These are phyloP conservation scores for Botryobasidium botryosum DNA, from an alignment of 768 basidiomycete species.

Conservation along the genomic window DNA sequence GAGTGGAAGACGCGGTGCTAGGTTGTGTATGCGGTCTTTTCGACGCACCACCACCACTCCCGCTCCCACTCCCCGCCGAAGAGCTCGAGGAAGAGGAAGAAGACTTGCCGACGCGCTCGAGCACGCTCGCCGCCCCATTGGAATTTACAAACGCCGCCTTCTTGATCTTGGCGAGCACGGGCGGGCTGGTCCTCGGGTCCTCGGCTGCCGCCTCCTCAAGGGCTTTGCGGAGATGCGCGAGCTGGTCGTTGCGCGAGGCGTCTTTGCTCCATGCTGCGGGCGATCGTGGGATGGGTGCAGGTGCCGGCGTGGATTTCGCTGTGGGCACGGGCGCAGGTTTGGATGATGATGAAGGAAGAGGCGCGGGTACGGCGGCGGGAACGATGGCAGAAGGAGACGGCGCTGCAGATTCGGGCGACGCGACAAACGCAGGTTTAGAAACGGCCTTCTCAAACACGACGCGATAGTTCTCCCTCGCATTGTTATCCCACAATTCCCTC, in stretches of 20 bases:
- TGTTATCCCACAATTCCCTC: conserved; percentile 92
- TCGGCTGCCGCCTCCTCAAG: conserved; percentile 33
- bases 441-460: conserved; percentile 38
- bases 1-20: too few species aligned
- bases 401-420: too few species aligned
- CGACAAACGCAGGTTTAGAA: too few species aligned
- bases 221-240: conserved; percentile 45
- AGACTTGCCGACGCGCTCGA: conserved; percentile 2
- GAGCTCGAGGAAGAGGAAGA: too few species aligned
- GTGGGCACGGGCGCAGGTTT: background rate
- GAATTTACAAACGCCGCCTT: conserved; percentile 1
- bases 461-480: conserved; percentile 58
- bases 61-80: too few species aligned
- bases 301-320: background rate
- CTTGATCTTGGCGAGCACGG: background rate
- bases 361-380: too few species aligned
- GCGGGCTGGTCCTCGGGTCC: background rate
- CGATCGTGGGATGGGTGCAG: conserved; percentile 15
- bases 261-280: too few species aligned
- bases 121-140: background rate
- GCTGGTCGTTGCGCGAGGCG: conserved; percentile 29
- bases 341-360: background rate
- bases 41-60: too few species aligned
- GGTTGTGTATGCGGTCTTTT: too few species aligned
- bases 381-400: too few species aligned